Base-by-base conservation (phyloP, 371 early-diverging fungal species). In the Basidiobolus meristosporus region DNA sequence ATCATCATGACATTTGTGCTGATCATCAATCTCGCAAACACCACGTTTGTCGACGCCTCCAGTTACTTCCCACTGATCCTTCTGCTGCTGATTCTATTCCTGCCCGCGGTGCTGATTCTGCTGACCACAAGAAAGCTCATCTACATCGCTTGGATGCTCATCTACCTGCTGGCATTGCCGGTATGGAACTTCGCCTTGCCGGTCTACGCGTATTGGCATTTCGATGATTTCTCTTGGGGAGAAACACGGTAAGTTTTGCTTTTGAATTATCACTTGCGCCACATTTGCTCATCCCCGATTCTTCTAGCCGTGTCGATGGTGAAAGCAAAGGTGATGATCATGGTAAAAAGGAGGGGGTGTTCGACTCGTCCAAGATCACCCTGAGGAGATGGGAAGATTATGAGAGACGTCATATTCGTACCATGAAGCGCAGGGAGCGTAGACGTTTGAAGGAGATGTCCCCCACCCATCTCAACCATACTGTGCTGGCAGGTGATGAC, bases 181-280 rank as follows among this genome's bases (percentile, higher is more conserved):
- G 69, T 99, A 17, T 97, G 92, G 90, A 86, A 92, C 50, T 79
- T 93, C 47, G 64, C 87, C 35, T 61, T 98, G 20, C 99, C 99
- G 0, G 59, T 86, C 2, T 98, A 98, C 59, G 77, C 93, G 0
- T 91, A 82, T 61, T 98, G 98, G 98, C 90, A 95, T 57, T 92
- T 98, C 62, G 98, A 98, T 59, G 97, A 98, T 58, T 97, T 98
- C 50, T 79, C 85, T 1, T 98, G 98, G 95, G 92, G 95, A 34
- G 83, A 88, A 52, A 91, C 91, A 9, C 71, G 90, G 36, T 82
- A 86, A 53, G 83, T n/a, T n/a, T n/a, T n/a, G n/a, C n/a, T n/a
- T n/a, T n/a, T n/a, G n/a, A n/a, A n/a, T n/a, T n/a, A n/a, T n/a
- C n/a, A n/a, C n/a, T n/a, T n/a, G n/a, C n/a, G n/a, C n/a, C n/a